Base-by-base conservation (phyloP, 2,329 filamentous ascomycete species). In the Fusarium denticulatum region DNA sequence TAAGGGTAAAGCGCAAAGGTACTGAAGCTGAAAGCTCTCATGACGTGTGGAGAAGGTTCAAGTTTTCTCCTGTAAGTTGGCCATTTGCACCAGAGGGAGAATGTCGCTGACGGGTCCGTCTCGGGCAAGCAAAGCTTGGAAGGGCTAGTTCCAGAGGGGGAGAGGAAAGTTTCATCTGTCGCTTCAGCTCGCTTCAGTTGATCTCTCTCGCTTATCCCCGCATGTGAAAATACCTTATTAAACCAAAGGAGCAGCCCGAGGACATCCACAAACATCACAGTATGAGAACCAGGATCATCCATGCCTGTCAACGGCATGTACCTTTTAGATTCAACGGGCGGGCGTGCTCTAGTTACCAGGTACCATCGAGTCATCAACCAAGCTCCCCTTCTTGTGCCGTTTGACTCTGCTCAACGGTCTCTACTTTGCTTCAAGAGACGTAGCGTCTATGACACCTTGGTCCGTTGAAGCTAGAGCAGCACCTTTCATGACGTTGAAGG, bases 21-120 rank as follows among this genome's bases (percentile, higher is more conserved):
- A 24, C 24, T 30, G 34, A 47, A 49, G 43, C 40, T 70, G 50
- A 55, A 55, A 55, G 36, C 50, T 55, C 50, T 55, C 20, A 55
- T 64, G 66, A 49, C 60, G 36, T 45, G 69, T 65, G 64, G 61
- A 55, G 43, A 60, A 49, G 24, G 30, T 53, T 20, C 40, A 32
- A 32, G 28, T 28, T 28, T 40, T 36, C 39, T n/a, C 53, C 47
- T 60, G 46, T 69, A 60, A 69, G 60, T 32, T 22, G 24, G 43
- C 36, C 45, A 28, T 18, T 28, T 39, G 34, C 50, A 53, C 34
- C 32, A 39, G 39, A 39, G 47, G n/a, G 63, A 75, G 67, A 72
- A 77, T 72, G 67, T 58, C 64, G 57, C 36, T 55, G 60, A 67
- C 47, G 61, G 64, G 59, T 60, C 36, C 67, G 70, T 72, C 67